phyloP scores from a whole-genome alignment of 495 filamentous ascomycete species.

The Hypoxylon fragiforme region DNA sequence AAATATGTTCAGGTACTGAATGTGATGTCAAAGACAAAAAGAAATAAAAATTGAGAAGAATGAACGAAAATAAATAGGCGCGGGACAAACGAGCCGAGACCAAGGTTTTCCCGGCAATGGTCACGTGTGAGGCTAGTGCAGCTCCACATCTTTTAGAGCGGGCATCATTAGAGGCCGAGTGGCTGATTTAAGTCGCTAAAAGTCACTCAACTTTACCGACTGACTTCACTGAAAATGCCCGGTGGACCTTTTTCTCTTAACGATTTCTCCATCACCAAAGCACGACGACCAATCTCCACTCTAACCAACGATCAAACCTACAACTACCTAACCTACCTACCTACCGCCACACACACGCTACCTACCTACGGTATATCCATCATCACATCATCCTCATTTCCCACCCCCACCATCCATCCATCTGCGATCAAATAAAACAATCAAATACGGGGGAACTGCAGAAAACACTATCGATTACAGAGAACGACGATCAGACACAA shows the following conservation, averaged over 20 bases:
- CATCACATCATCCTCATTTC: conserved; percentile 5
- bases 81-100: conserved; percentile 5
- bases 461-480: too few species aligned
- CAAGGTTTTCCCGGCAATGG: conserved; percentile 18
- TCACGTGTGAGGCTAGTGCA: conserved; percentile 19
- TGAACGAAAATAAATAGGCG: conserved; percentile 12
- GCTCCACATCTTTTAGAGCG: too few species aligned
- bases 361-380: too few species aligned
- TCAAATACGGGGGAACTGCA: too few species aligned
- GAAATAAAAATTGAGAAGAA: conserved; percentile 7
- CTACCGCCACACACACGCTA: neutral
- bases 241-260: neutral
- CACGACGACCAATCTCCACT: conserved; percentile 27
- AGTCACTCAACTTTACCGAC: conserved; percentile 12
- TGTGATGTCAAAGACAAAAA: neutral
- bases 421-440: too few species aligned
- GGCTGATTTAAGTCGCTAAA: neutral
- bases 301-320: conserved; percentile 8
- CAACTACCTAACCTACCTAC: neutral
- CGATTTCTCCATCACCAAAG: neutral
- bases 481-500: neutral
- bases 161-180: too few species aligned
- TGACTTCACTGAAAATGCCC: conserved; percentile 15
- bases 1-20: too few species aligned
- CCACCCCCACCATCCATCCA: neutral